Evolutionary conservation across 192 early-diverging fungal species (phyloP), one percentile per base, ranked within the genome.

Genomic region (Spizellomyces sp.): DNA sequence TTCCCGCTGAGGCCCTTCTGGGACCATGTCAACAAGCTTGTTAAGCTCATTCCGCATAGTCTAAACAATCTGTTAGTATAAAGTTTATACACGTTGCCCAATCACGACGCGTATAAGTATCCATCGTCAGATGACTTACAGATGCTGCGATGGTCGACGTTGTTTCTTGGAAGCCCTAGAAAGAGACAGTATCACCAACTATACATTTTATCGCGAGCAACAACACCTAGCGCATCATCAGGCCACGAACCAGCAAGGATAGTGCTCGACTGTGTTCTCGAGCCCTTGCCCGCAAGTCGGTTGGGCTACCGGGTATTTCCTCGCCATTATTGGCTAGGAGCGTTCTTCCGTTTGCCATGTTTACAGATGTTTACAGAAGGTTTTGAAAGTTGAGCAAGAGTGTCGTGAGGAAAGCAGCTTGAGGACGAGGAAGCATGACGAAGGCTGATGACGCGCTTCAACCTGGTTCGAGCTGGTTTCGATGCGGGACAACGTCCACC

Each of bases 11-110:
- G 86, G 77, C 58, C 79, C 84, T 22, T 90, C 87, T 27, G 80
- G 73, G 61, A 86, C 79, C 50, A 85, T 78, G 58, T 71, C 77
- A 60, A 86, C 78, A 46, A 95, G 67, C 52, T 82, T 87, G 66
- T 84, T 79, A 10, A 95, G 75, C 75, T 93, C 93, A 41, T 82
- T 85, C 45, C 88, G 84, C 90, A 94, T 93, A 21, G 48, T 64
- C 48, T 68, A 56, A 60, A 44, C 12, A 15, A 12, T 12, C 45
- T n/a, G 64, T 10, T 12, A 55, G 46, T 61, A 17, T 15, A 9
- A 8, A 68, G 15, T 19, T 62, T 19, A 27, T n/a, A 15, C 19
- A 62, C 9, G 14, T 12, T 14, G 17, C 58, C 9, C 12, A 70
- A 9, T 21, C 9, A 21, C 15, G 14, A 15, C 10, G 9, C 36